These are phyloP conservation scores for Rhodamnia rubescens DNA, from an alignment of 345 rosid genomes.

Conservation along the genomic window DNA sequence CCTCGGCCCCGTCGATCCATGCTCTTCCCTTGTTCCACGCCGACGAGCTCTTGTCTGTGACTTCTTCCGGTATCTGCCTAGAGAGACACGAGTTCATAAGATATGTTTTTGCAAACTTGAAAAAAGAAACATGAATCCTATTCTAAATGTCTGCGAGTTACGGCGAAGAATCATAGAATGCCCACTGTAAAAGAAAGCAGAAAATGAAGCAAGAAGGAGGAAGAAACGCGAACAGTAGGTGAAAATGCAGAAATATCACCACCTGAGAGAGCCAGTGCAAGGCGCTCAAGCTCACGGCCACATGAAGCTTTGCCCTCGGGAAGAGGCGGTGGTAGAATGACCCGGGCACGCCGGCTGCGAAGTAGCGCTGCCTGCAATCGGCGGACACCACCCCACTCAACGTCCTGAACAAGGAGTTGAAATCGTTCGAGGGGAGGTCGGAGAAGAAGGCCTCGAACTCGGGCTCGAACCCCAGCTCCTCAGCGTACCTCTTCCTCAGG, in stretches of 20 bases:
- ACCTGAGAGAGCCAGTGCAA: constrained; percentile 66
- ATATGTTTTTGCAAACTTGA: neutral
- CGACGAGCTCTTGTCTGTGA: constrained; percentile 25
- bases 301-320: constrained; percentile 36
- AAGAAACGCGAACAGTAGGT: neutral
- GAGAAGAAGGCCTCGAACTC: constrained; percentile 52
- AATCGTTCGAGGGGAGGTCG: constrained; percentile 53
- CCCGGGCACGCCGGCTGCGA: constrained; percentile 44
- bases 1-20: constrained; percentile 49
- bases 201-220: too few relatives aligned
- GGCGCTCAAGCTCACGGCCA: constrained; percentile 52
- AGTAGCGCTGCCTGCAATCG: constrained; percentile 8
- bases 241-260: neutral
- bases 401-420: constrained; percentile 32
- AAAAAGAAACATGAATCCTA: neutral
- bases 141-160: neutral
- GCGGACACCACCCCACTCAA: constrained; percentile 1
- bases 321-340: constrained; percentile 47
- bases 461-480: constrained; percentile 22
- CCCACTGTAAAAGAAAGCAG: too few relatives aligned
- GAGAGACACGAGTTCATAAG: neutral
- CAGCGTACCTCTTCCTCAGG: constrained; percentile 16
- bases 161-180: too few relatives aligned
- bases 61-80: constrained; percentile 34
- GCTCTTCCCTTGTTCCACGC: constrained; percentile 49